Evolutionary conservation across 148 eudicot species (phyloP), one percentile per base, ranked within the genome.

Genomic region (Persicaria maculosa): DNA sequence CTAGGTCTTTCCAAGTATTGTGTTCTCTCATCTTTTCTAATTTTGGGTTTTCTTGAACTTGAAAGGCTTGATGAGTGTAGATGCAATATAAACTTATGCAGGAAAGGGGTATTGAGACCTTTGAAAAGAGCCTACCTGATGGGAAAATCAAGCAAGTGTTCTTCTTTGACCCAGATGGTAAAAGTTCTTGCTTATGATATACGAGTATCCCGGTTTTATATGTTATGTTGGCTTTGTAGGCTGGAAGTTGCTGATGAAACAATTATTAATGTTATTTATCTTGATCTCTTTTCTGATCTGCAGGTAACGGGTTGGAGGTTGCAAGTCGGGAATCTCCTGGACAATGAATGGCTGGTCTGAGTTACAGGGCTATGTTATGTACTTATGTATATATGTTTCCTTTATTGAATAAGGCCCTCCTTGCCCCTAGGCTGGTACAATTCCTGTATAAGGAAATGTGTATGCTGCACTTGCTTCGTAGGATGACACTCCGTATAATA

Each of bases 141-240:
- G 93, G 93, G 68, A 87, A 88, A 82, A 87, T 84, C 74, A 94
- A 86, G 81, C 97, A 90, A 85, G 93, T 81, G 4, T 94, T 94
- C 79, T 94, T 94, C 90, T 94, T 94, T 80, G 97, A 94, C 77
- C 97, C 97, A 9, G 98, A 93, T 78, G 97, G 98, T 93, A 55
- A 79, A 46, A 0, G 6, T 58, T 36, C 17, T 6, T 22, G 81
- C 47, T 75, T 68, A 78, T 19, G 40, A 31, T 31, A 31, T 31
- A 31, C 40, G 6, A 36, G 6, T 36, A 9, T 43, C 53, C 43
- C 19, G 43, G 22, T 54, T 43, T 40, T 50, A 16, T 31, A 31
- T 2, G 40, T 31, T 31, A 1, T 67, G 36, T 0, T 19, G 11
- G 1, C 15, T 20, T 17, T 70, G 53, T 68, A 44, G 47, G 44